Conservation (phyloP, 2,329 filamentous ascomycete genomes). For the Nigrospora sphaerica region DNA sequence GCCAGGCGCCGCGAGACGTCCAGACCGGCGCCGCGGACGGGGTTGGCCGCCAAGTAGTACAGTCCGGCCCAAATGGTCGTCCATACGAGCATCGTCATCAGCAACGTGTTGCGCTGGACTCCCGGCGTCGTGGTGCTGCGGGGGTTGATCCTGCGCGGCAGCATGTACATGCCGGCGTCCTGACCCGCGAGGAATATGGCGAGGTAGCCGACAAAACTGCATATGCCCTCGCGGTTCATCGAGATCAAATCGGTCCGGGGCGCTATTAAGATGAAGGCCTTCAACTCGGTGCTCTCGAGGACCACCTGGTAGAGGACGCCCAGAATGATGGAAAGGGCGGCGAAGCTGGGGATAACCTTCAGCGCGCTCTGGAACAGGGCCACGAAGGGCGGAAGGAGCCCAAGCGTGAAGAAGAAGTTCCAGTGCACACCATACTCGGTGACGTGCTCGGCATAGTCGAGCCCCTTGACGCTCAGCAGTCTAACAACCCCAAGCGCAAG, state of each 20-base stretch:
- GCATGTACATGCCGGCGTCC: slow-evolving; percentile 70
- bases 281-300: slow-evolving; percentile 71
- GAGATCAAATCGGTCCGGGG: slow-evolving; percentile 73
- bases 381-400: slow-evolving; percentile 80
- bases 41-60: slow-evolving; percentile 63
- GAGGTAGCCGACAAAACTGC: slow-evolving; percentile 88
- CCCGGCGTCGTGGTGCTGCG: slow-evolving; percentile 33
- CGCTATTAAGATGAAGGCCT: slow-evolving; percentile 75
- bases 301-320: slow-evolving; percentile 65
- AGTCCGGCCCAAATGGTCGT: slow-evolving; percentile 61
- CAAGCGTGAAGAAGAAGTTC: slow-evolving; percentile 99
- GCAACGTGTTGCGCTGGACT: slow-evolving; percentile 47
- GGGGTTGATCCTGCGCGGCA: slow-evolving; percentile 51
- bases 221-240: slow-evolving; percentile 92
- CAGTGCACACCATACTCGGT: slow-evolving; percentile 97
- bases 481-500: slow-evolving; percentile 73
- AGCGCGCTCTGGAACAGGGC: slow-evolving; percentile 73
- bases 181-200: slow-evolving; percentile 91
- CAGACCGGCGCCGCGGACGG: slow-evolving; percentile 63
- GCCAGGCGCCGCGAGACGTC: slow-evolving; percentile 81
- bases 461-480: slow-evolving; percentile 81
- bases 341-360: slow-evolving; percentile 66
- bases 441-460: slow-evolving; percentile 95
- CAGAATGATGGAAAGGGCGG: slow-evolving; percentile 64
- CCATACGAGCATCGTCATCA: slow-evolving; percentile 59